Conservation (phyloP, 148 eudicot species). For the Cornus kousa region DNA sequence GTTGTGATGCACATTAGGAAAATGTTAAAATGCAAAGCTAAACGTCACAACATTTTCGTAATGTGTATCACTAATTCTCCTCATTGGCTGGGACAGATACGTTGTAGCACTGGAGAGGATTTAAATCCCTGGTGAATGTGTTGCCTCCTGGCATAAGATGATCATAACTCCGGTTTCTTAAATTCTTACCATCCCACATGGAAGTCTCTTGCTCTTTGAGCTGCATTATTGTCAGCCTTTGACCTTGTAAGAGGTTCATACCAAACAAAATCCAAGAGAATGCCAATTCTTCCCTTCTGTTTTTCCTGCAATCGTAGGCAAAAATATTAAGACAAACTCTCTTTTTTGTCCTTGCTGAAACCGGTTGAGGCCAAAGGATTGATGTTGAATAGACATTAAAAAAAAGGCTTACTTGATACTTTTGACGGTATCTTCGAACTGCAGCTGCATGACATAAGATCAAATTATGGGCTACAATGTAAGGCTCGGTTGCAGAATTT, state of each 20-base stretch:
- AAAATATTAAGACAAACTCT: not conserved
- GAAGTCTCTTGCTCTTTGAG: slow-evolving; percentile 84
- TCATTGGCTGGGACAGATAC: too few relatives aligned
- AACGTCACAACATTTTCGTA: too few relatives aligned
- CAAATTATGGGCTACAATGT: slow-evolving; percentile 67
- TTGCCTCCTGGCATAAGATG: too few relatives aligned
- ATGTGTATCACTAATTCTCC: too few relatives aligned
- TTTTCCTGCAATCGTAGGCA: slow-evolving; percentile 28
- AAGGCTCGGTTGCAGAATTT: slow-evolving; percentile 72
- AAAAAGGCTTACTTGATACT: slow-evolving; percentile 46
- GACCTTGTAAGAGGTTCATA: slow-evolving; percentile 72
- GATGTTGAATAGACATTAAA: too few relatives aligned
- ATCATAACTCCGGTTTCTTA: too few relatives aligned
- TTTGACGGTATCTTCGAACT: slow-evolving; percentile 58
- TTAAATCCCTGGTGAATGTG: too few relatives aligned
- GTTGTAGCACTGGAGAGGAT: too few relatives aligned
- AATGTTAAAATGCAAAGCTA: too few relatives aligned
- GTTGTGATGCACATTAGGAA: too few relatives aligned
- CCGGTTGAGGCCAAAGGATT: too few relatives aligned
- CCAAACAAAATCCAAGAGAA: slow-evolving; percentile 76
- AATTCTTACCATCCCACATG: slow-evolving; percentile 55
- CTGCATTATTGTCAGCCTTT: slow-evolving; percentile 57
- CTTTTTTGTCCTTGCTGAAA: too few relatives aligned
- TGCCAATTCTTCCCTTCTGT: slow-evolving; percentile 72
- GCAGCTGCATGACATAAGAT: slow-evolving; percentile 67